phyloP scores from a whole-genome alignment of 78 protist species.

The Dictyostelium citrinum region DNA sequence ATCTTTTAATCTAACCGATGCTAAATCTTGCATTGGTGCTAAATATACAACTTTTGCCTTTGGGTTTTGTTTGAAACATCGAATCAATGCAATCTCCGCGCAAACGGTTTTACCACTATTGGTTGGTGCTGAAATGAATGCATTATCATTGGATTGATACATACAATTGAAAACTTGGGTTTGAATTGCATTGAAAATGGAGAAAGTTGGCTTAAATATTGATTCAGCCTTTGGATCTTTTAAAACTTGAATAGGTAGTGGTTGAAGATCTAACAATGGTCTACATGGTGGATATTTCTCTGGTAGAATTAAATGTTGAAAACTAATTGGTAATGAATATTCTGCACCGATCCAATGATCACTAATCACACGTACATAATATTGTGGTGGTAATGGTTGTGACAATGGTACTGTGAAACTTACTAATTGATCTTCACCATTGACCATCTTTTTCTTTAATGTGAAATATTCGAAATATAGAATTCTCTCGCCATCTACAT shows the following conservation, averaged over 20 bases:
- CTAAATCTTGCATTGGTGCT: slow-evolving; percentile 74
- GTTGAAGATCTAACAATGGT: slow-evolving; percentile 93
- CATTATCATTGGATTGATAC: slow-evolving; percentile 85
- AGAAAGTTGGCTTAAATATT: background rate
- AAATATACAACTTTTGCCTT: slow-evolving; percentile 71
- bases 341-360: slow-evolving; percentile 97
- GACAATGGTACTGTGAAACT: slow-evolving; percentile 94
- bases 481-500: slow-evolving; percentile 96
- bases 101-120: slow-evolving; percentile 97
- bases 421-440: slow-evolving; percentile 84
- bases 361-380: slow-evolving; percentile 89
- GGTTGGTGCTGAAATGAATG: slow-evolving; percentile 96
- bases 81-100: slow-evolving; percentile 97
- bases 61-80: slow-evolving; percentile 67
- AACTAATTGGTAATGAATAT: slow-evolving; percentile 91
- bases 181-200: slow-evolving; percentile 94
- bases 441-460: slow-evolving; percentile 81
- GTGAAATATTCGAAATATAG: slow-evolving; percentile 94
- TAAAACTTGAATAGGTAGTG: slow-evolving; percentile 89
- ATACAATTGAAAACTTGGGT: slow-evolving; percentile 93
- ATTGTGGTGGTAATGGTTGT: slow-evolving; percentile 99
- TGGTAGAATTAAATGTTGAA: slow-evolving; percentile 96
- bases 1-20: slow-evolving; percentile 45
- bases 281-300: slow-evolving; percentile 90
- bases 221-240: slow-evolving; percentile 29